A percentile compares a stretch with the other conserved stretches of the same genome.
phyloP scores from a whole-genome alignment of 208 protist genomes.

The Trypanosoma melophagium region DNA sequence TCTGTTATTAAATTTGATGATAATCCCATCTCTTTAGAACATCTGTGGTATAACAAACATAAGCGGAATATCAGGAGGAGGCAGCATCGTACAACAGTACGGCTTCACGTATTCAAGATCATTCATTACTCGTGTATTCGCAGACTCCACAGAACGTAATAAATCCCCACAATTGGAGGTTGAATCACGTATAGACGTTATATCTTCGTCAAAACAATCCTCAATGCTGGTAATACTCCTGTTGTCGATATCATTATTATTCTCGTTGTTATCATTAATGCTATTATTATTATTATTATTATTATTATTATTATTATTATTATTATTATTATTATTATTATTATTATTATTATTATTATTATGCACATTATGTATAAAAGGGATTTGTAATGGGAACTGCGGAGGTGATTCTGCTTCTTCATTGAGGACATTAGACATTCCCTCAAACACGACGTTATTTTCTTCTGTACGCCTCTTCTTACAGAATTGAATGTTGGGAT shows the following conservation, averaged over 20 bases:
- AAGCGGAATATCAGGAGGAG: slow-evolving; percentile 15
- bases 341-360: too few relatives aligned
- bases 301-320: slow-evolving; percentile 10
- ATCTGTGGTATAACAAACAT: too few relatives aligned
- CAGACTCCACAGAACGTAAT: neutral
- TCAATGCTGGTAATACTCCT: slow-evolving; percentile 15
- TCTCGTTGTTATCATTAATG: neutral
- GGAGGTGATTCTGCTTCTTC: too few relatives aligned
- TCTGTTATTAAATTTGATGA: slow-evolving; percentile 5
- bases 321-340: neutral
- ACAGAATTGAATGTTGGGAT: too few relatives aligned
- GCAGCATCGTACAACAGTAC: neutral
- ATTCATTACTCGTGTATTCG: slow-evolving; percentile 8
- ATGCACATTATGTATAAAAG: too few relatives aligned
- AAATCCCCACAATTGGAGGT: neutral
- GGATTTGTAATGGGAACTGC: too few relatives aligned
- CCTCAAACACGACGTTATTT: too few relatives aligned
- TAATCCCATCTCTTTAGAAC: too few relatives aligned
- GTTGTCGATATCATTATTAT: neutral
- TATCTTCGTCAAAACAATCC: slow-evolving; percentile 19
- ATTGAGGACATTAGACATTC: too few relatives aligned
- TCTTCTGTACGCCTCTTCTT: too few relatives aligned
- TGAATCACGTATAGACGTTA: neutral
- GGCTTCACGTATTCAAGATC: too few relatives aligned
- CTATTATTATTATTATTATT: neutral